Percentiles rank a stretch among this genome's conserved stretches.
phyloP scores from a whole-genome alignment of 2,329 filamentous ascomycete genomes.

The Ophiocordyceps camponoti-floridani region DNA sequence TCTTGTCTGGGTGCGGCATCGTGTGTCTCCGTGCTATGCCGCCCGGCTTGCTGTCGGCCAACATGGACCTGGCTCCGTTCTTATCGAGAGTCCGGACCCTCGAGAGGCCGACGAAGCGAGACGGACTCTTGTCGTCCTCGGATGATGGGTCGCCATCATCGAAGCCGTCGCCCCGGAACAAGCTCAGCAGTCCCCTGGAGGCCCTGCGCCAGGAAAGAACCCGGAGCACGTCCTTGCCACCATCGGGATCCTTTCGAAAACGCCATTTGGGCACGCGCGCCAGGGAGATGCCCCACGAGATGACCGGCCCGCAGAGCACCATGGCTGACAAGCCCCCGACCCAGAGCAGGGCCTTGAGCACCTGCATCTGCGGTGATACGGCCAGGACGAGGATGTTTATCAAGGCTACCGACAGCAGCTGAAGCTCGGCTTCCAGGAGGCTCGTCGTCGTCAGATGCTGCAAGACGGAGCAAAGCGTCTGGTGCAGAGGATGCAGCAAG shows the following conservation, averaged over 20 bases:
- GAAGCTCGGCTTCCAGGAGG: constrained; percentile 69
- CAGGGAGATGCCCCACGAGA: constrained; percentile 70
- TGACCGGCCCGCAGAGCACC: constrained; percentile 51
- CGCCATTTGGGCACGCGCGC: constrained; percentile 86
- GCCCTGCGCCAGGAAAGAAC: constrained; percentile 28
- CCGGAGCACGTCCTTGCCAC: constrained; percentile 20
- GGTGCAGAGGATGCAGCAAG: constrained; percentile 68
- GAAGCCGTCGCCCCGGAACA: constrained; percentile 12
- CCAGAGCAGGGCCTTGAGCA: constrained; percentile 75
- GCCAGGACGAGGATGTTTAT: constrained; percentile 69
- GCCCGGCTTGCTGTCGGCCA: constrained; percentile 5
- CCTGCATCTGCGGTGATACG: constrained; percentile 63
- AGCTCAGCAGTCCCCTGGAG: constrained; percentile 18
- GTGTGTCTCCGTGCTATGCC: constrained; percentile 27
- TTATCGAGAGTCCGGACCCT: constrained; percentile 13
- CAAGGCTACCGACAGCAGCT: constrained; percentile 66
- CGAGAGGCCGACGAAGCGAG: constrained; percentile 5
- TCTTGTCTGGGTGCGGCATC: constrained; percentile 23
- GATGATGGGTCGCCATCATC: constrained; percentile 14
- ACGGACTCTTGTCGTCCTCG: constrained; percentile 11
- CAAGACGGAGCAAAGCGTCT: constrained; percentile 54
- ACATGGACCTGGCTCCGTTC: constrained; percentile 1
- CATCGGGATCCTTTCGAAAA: constrained; percentile 40
- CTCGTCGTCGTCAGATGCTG: constrained; percentile 78
- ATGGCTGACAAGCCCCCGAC: constrained; percentile 63